Evolutionary conservation across 2,329 filamentous ascomycete genomes (phyloP).

Genomic region (Colletotrichum sp.): DNA sequence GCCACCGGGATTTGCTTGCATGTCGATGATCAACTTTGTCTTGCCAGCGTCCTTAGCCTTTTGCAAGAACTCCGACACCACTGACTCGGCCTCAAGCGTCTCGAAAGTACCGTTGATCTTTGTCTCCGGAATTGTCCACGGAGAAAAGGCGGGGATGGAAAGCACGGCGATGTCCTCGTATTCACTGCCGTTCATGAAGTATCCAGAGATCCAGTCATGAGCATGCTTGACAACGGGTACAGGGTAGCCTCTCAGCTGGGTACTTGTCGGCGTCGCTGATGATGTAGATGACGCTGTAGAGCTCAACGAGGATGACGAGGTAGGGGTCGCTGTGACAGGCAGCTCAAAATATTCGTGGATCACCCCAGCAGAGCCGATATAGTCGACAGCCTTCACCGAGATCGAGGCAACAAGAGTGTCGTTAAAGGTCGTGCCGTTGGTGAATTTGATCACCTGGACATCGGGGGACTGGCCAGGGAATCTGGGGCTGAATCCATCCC

Average conservation of each 20-base stretch:
- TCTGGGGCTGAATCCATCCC: background rate
- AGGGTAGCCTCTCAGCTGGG: slow-evolving; percentile 27
- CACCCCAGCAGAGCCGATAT: background rate
- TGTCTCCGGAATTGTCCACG: background rate
- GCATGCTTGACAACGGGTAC: slow-evolving; percentile 26
- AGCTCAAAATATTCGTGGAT: slow-evolving; percentile 8
- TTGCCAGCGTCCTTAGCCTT: slow-evolving; percentile 51
- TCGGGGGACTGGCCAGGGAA: background rate
- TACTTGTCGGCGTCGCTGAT: background rate
- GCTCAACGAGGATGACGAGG: background rate
- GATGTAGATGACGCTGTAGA: background rate
- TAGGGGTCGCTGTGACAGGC: background rate
- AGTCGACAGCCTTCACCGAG: background rate
- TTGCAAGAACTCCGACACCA: slow-evolving; percentile 46
- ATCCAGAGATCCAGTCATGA: slow-evolving; percentile 27
- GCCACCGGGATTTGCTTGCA: slow-evolving; percentile 66
- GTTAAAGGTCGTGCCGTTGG: slow-evolving; percentile 1
- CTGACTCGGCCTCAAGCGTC: slow-evolving; percentile 20
- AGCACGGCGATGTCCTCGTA: slow-evolving; percentile 32
- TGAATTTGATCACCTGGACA: slow-evolving; percentile 4
- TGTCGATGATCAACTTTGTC: slow-evolving; percentile 66
- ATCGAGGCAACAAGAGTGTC: background rate
- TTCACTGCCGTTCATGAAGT: slow-evolving; percentile 29
- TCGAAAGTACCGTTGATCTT: slow-evolving; percentile 11
- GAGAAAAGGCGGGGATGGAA: slow-evolving; percentile 24